Percentiles rank a stretch among this genome's conserved stretches.
phyloP scores from a whole-genome alignment of 108 stramenopile genomes.

The Skeletonema grethae region DNA sequence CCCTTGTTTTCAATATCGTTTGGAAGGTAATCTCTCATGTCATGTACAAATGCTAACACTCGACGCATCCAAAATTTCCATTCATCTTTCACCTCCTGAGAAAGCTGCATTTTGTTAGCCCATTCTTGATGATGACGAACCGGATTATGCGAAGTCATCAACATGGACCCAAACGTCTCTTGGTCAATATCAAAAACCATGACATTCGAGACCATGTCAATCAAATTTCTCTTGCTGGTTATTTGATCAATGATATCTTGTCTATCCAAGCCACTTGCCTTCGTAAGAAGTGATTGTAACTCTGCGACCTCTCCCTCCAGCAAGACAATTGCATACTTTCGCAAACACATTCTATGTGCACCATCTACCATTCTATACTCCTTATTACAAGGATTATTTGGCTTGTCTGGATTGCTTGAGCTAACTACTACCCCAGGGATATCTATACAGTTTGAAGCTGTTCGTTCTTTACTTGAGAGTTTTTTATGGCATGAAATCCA shows the following conservation, averaged over 20 bases:
- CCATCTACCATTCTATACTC: conserved; percentile 46
- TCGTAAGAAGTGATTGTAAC: conserved; percentile 13
- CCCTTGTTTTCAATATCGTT: neutral
- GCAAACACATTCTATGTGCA: conserved; percentile 39
- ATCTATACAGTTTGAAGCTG: conserved; percentile 37
- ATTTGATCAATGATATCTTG: conserved; percentile 11
- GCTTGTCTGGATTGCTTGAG: conserved; percentile 14
- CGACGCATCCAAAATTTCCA: conserved; percentile 37
- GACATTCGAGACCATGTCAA: neutral
- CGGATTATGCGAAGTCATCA: conserved; percentile 22
- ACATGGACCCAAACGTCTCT: conserved; percentile 29
- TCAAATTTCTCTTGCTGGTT: conserved; percentile 4
- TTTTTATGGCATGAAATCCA: conserved; percentile 34
- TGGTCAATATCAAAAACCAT: conserved; percentile 24
- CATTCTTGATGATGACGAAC: conserved; percentile 11
- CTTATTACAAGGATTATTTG: conserved; percentile 40
- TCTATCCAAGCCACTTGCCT: neutral
- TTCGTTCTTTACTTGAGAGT: conserved; percentile 14
- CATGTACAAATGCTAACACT: conserved; percentile 23
- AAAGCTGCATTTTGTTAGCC: conserved; percentile 21
- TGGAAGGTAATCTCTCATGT: neutral
- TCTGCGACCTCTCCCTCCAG: conserved; percentile 24
- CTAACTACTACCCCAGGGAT: conserved; percentile 31
- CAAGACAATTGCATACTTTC: conserved; percentile 28
- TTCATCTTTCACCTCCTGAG: conserved; percentile 10